Percentiles rank a stretch among this genome's conserved stretches.
Conservation (phyloP, 1,284 basidiomycete species). For the Pseudomicrostroma phylloplanum region DNA sequence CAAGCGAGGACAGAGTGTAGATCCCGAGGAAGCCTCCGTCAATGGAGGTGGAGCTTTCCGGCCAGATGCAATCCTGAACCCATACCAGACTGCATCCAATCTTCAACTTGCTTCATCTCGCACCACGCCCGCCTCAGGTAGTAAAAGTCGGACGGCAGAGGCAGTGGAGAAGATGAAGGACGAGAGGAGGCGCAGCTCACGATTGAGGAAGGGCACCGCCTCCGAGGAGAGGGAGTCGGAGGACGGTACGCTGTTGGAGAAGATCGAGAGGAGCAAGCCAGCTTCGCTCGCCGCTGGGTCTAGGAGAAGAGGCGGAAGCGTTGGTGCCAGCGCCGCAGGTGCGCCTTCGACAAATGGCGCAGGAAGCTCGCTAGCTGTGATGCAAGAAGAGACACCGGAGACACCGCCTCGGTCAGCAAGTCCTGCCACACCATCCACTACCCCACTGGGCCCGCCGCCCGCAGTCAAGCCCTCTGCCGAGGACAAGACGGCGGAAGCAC, state of each 20-base stretch:
- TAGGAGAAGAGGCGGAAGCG: background rate
- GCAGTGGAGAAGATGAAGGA: slow-evolving; percentile 8
- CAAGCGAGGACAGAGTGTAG: too few relatives aligned
- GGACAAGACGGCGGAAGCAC: slow-evolving; percentile 6
- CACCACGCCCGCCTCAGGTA: background rate
- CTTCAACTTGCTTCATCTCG: background rate
- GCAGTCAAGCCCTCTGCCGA: background rate
- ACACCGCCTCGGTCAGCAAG: background rate
- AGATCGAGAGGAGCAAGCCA: slow-evolving; percentile 8
- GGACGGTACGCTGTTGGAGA: slow-evolving; percentile 1
- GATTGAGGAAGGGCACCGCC: slow-evolving; percentile 9
- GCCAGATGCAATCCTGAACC: slow-evolving; percentile 3
- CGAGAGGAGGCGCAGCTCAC: slow-evolving; percentile 10
- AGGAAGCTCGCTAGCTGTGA: too few relatives aligned
- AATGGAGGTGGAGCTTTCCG: background rate
- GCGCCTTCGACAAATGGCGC: background rate
- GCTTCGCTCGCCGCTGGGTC: background rate
- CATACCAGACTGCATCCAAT: background rate
- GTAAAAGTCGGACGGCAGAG: background rate
- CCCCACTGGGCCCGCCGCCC: background rate
- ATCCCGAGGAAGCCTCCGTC: too few relatives aligned
- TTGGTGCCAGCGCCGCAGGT: background rate
- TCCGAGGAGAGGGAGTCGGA: background rate
- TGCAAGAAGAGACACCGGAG: background rate
- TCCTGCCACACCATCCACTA: background rate